Conservation (phyloP, 768 basidiomycete species). For the Lactarius evosmus region DNA sequence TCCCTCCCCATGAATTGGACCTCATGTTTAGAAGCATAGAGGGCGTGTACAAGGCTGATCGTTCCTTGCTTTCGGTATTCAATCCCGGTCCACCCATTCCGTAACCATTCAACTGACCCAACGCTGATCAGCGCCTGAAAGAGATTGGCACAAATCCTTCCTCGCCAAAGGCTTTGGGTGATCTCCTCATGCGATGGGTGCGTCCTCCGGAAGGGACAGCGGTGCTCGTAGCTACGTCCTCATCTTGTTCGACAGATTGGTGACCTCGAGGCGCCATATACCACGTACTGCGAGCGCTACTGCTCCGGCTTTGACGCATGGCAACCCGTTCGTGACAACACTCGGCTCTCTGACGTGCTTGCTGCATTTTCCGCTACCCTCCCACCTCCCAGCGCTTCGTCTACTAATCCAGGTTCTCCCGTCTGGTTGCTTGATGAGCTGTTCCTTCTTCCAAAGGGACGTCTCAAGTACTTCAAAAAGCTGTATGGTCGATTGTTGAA, state of each 20-base stretch:
- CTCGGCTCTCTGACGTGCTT: constrained; percentile 65
- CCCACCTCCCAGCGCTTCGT: constrained; percentile 51
- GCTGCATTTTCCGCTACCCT: constrained; percentile 60
- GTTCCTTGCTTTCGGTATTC: constrained; percentile 65
- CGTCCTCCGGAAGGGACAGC: constrained; percentile 34
- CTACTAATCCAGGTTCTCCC: constrained; percentile 37
- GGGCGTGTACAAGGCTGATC: constrained; percentile 88
- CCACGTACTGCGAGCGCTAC: constrained; percentile 71
- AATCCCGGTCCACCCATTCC: constrained; percentile 3
- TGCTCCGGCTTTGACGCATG: constrained; percentile 78
- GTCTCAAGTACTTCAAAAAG: constrained; percentile 90
- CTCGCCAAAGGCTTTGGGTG: constrained; percentile 90
- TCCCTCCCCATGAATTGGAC: constrained; percentile 90
- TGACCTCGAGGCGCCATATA: constrained; percentile 86
- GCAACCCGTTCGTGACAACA: constrained; percentile 75
- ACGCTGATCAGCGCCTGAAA: constrained; percentile 82
- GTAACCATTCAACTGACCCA: constrained; percentile 18
- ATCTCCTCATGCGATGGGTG: constrained; percentile 97
- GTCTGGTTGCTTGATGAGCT: constrained; percentile 84
- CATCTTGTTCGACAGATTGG: constrained; percentile 61
- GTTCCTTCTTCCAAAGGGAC: constrained; percentile 79
- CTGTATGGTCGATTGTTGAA: constrained; percentile 83
- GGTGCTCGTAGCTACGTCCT: constrained; percentile 11
- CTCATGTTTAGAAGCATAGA: constrained; percentile 94
- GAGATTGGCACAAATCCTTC: constrained; percentile 92